Evolutionary conservation across 2,329 filamentous ascomycete genomes (phyloP).

Genomic region (Dactylonectria macrodidyma): DNA sequence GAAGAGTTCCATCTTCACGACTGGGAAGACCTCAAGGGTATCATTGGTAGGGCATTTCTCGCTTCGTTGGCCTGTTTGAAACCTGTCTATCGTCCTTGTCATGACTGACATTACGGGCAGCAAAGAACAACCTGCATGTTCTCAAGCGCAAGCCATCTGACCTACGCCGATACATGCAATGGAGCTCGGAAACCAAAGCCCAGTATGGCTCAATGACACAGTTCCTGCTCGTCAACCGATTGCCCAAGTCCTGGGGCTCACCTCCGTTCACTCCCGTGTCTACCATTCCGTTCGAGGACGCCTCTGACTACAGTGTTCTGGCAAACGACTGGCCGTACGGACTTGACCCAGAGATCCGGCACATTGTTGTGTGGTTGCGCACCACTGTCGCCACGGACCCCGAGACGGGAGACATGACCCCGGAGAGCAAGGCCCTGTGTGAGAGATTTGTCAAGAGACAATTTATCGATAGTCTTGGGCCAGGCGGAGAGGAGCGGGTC

Average conservation of each 20-base stretch:
- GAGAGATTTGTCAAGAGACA: slow-evolving; percentile 78
- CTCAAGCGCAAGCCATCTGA: slow-evolving; percentile 88
- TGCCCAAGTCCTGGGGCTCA: slow-evolving; percentile 76
- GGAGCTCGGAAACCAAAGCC: slow-evolving; percentile 78
- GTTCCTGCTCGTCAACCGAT: slow-evolving; percentile 81
- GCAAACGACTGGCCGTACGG: slow-evolving; percentile 97
- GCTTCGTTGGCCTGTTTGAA: slow-evolving; percentile 12
- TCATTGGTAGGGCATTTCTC: slow-evolving; percentile 69
- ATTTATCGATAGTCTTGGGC: slow-evolving; percentile 74
- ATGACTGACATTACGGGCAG: slow-evolving; percentile 50
- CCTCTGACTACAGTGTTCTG: slow-evolving; percentile 78
- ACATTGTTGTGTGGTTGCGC: slow-evolving; percentile 94
- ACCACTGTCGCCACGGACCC: slow-evolving; percentile 82
- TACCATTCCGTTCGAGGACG: slow-evolving; percentile 65
- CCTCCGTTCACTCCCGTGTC: slow-evolving; percentile 70
- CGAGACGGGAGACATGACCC: slow-evolving; percentile 79
- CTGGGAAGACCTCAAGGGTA: slow-evolving; percentile 80
- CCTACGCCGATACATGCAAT: slow-evolving; percentile 83
- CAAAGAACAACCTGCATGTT: slow-evolving; percentile 75
- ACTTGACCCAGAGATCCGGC: slow-evolving; percentile 75
- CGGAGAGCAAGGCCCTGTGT: slow-evolving; percentile 74
- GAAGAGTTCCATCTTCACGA: slow-evolving; percentile 78
- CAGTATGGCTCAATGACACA: slow-evolving; percentile 85
- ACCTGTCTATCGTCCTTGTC: not conserved
- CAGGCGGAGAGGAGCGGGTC: slow-evolving; percentile 65